A percentile compares a stretch with the other conserved stretches of the same genome.
phyloP scores from a whole-genome alignment of 129 eudicot genomes.

The Sambucus nigra region DNA sequence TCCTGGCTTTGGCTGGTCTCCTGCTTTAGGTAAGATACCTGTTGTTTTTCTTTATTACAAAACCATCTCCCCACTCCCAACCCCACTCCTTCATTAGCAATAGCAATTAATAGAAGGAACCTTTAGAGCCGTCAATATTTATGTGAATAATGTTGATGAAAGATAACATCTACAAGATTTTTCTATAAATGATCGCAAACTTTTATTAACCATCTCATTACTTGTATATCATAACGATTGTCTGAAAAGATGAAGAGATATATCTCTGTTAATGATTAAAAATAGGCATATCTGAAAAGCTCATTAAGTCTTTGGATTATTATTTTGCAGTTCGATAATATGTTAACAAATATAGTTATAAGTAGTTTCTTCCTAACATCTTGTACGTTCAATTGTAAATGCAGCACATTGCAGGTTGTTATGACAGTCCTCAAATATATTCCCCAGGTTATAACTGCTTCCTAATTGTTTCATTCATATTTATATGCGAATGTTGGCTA shows the following conservation, averaged over 20 bases:
- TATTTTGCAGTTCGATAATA: not conserved
- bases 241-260: too few species aligned
- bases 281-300: too few species aligned
- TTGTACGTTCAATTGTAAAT: constrained; percentile 6
- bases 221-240: too few species aligned
- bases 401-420: constrained; percentile 81
- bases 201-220: too few species aligned
- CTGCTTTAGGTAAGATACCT: constrained; percentile 66
- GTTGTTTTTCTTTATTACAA: not conserved
- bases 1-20: constrained; percentile 92
- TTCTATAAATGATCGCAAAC: too few species aligned
- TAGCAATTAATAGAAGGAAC: not conserved
- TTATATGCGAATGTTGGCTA: not conserved
- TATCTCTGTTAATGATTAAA: too few species aligned
- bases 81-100: not conserved
- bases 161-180: too few species aligned
- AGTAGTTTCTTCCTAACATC: constrained; percentile 5
- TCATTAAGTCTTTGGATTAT: too few species aligned
- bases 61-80: not conserved
- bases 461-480: not conserved
- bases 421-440: constrained; percentile 91
- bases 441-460: constrained; percentile 53
- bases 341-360: not conserved
- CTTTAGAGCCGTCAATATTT: not conserved
- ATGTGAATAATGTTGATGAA: too few species aligned